These are phyloP conservation scores for Pleurotus sapidus DNA, from an alignment of 768 basidiomycete genomes.

Conservation along the genomic window DNA sequence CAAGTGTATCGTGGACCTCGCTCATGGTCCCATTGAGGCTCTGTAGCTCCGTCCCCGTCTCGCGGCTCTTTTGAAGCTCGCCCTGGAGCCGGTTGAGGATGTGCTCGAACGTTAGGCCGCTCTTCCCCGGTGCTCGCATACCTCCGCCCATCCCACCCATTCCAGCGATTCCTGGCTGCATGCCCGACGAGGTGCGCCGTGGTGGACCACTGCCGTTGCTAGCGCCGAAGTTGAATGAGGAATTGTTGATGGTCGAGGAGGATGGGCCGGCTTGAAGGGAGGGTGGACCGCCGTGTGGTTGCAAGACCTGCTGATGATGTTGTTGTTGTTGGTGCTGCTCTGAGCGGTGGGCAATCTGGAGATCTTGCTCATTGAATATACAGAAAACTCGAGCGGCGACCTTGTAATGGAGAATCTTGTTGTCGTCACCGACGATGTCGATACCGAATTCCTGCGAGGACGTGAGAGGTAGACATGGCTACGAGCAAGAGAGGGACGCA, in stretches of 20 bases:
- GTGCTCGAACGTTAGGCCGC: constrained; percentile 89
- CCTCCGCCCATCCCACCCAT: constrained; percentile 79
- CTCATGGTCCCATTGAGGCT: constrained; percentile 75
- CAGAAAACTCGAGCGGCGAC: constrained; percentile 94
- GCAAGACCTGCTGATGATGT: constrained; percentile 32
- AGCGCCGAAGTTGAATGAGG: constrained; percentile 14
- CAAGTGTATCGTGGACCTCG: constrained; percentile 91
- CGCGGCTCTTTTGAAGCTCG: constrained; percentile 93
- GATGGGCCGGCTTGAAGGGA: constrained; percentile 11
- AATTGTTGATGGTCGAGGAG: constrained; percentile 7
- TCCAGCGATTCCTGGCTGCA: constrained; percentile 49
- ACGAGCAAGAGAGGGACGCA: constrained; percentile 39
- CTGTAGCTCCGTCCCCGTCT: constrained; percentile 85
- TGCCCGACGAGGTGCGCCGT: neutral
- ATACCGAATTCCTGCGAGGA: constrained; percentile 90
- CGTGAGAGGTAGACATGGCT: constrained; percentile 10
- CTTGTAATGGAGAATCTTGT: constrained; percentile 98
- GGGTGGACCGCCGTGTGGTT: constrained; percentile 20
- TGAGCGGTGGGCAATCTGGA: constrained; percentile 64
- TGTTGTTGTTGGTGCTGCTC: constrained; percentile 64
- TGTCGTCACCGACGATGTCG: constrained; percentile 98
- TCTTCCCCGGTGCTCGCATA: constrained; percentile 66
- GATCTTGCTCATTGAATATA: constrained; percentile 85
- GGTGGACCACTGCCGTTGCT: constrained; percentile 27
- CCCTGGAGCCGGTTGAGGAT: constrained; percentile 85